These are phyloP conservation scores for Besnoitia besnoiti DNA, from an alignment of 169 alveolate species.

Conservation along the genomic window DNA sequence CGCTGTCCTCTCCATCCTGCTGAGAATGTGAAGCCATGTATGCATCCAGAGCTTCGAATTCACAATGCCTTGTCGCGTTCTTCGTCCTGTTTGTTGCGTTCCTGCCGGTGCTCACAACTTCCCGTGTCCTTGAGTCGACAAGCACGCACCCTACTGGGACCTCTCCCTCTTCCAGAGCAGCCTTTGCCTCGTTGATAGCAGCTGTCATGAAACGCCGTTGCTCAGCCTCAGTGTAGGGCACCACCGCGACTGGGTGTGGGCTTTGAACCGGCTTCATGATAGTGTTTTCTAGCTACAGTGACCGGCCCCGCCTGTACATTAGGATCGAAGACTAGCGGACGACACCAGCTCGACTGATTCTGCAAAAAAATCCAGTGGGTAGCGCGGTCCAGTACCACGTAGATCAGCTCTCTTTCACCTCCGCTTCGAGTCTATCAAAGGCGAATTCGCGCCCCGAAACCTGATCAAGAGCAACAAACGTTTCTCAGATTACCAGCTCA, in stretches of 20 bases:
- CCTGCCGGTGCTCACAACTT: conserved; percentile 47
- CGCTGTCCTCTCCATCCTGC: not conserved
- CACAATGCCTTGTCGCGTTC: conserved; percentile 70
- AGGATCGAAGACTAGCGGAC: not conserved
- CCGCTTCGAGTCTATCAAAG: conserved; percentile 30
- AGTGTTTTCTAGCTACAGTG: not conserved
- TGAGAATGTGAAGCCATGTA: not conserved
- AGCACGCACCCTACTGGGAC: conserved; percentile 72
- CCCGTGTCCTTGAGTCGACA: conserved; percentile 33
- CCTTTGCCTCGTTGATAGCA: conserved; percentile 43
- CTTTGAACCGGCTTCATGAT: not conserved
- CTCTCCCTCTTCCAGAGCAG: conserved; percentile 55
- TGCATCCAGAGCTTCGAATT: conserved; percentile 49
- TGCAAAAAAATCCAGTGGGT: not conserved
- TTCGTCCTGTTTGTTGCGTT: conserved; percentile 62
- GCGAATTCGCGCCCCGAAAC: conserved; percentile 28
- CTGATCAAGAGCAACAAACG: not conserved
- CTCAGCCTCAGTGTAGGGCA: not conserved
- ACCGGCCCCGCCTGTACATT: not conserved
- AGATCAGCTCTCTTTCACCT: conserved; percentile 3
- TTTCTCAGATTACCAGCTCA: not conserved
- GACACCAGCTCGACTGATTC: not conserved
- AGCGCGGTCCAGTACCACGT: not conserved
- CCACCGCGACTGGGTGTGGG: not conserved
- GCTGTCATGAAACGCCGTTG: conserved; percentile 34